Percentiles rank a stretch among this genome's conserved stretches.
Conservation (phyloP, 495 filamentous ascomycete species). For the Penicillium cataractarum region DNA sequence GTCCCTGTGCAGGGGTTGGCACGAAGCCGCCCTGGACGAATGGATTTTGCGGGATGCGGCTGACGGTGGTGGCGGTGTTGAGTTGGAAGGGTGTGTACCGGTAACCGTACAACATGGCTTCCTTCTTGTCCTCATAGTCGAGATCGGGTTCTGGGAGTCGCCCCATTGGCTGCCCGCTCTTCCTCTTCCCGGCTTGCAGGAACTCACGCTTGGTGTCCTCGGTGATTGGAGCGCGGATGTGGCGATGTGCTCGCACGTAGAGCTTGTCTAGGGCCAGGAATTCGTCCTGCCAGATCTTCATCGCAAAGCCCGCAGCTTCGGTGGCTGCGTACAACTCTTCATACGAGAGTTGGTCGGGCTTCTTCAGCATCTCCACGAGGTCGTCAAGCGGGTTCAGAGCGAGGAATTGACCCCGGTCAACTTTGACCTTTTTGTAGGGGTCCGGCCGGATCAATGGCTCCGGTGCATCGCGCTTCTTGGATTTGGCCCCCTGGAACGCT, state of each 20-base stretch:
- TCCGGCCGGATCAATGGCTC: conserved; percentile 50
- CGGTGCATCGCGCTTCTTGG: conserved; percentile 49
- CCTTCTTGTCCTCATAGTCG: conserved; percentile 47
- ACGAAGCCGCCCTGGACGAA: conserved; percentile 51
- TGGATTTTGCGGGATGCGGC: conserved; percentile 41
- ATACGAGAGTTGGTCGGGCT: conserved; percentile 37
- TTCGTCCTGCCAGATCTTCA: conserved; percentile 67
- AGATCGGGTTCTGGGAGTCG: conserved; percentile 20
- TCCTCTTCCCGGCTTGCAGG: conserved; percentile 24
- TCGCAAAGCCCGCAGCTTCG: conserved; percentile 52
- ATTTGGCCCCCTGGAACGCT: conserved; percentile 37
- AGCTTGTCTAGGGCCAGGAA: conserved; percentile 62
- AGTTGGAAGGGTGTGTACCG: conserved; percentile 32
- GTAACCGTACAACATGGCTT: conserved; percentile 48
- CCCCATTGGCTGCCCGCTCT: conserved; percentile 23
- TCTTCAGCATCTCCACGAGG: conserved; percentile 39
- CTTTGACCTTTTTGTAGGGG: conserved; percentile 42
- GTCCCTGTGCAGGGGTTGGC: conserved; percentile 43
- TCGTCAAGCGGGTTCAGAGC: conserved; percentile 39
- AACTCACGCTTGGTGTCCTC: conserved; percentile 24
- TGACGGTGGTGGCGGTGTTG: conserved; percentile 13
- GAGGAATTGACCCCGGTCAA: conserved; percentile 50
- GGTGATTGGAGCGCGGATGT: conserved; percentile 22
- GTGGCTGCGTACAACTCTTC: conserved; percentile 58
- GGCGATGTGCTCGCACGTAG: conserved; percentile 51